phyloP scores from a whole-genome alignment of 345 rosid genomes.

The Lagerstroemia speciosa region DNA sequence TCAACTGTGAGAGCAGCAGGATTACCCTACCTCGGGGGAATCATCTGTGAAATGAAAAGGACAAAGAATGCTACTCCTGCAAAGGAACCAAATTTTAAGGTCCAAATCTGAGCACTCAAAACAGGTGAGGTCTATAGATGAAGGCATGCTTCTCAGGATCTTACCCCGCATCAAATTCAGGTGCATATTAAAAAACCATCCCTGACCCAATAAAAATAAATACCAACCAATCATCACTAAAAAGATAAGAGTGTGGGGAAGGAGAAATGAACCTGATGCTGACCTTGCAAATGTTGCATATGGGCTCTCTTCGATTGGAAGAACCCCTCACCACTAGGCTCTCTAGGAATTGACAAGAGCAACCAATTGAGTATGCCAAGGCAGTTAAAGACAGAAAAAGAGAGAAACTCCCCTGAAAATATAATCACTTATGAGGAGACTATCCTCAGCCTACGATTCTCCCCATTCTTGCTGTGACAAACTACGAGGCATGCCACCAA shows the following conservation, averaged over 20 bases:
- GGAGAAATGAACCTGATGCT: conserved; percentile 84
- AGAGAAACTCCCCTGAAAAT: not conserved
- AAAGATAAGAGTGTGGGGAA: conserved; percentile 36
- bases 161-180: not conserved
- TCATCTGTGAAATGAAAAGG: conserved; percentile 52
- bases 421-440: conserved; percentile 18
- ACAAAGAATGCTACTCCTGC: conserved; percentile 39
- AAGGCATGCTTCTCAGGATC: conserved; percentile 54
- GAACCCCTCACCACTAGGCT: conserved; percentile 94
- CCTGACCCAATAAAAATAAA: not conserved
- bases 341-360: conserved; percentile 33
- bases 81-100: conserved; percentile 17
- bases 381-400: conserved; percentile 11
- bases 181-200: not conserved
- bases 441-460: not conserved
- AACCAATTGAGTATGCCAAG: conserved; percentile 21
- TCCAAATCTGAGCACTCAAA: conserved; percentile 5
- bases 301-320: conserved; percentile 98
- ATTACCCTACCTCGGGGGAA: conserved; percentile 69
- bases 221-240: conserved; percentile 29
- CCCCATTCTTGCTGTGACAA: conserved; percentile 10
- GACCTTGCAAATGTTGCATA: conserved; percentile 93
- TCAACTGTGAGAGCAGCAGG: conserved; percentile 44
- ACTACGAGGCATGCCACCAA: conserved; percentile 17
- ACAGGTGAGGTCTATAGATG: not conserved